Conservation (phyloP, 495 filamentous ascomycete genomes). For the Opeltia flavorubescens region DNA sequence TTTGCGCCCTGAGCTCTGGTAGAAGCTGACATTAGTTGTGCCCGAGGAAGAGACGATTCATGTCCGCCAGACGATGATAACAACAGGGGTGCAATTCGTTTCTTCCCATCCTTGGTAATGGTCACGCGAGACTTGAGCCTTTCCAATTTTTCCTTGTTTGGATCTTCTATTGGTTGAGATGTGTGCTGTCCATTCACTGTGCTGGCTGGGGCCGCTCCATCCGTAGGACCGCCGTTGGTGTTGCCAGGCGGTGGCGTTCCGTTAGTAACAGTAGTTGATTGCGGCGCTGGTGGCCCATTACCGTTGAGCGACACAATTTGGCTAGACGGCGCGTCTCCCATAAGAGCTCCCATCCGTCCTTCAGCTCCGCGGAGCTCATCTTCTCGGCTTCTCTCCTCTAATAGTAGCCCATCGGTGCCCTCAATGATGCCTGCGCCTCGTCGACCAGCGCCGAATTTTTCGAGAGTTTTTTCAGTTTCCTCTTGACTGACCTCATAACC, state of each 20-base stretch:
- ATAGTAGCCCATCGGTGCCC: slow-evolving; percentile 66
- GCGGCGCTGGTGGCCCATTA: slow-evolving; percentile 19
- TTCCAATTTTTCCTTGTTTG: slow-evolving; percentile 53
- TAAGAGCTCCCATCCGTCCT: slow-evolving; percentile 90
- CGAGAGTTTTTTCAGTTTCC: slow-evolving; percentile 83
- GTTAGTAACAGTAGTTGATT: slow-evolving; percentile 10
- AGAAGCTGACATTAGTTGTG: slow-evolving; percentile 62
- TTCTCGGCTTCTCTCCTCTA: slow-evolving; percentile 86
- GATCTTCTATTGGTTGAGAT: slow-evolving; percentile 39
- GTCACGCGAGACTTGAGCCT: slow-evolving; percentile 80
- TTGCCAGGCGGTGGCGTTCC: slow-evolving; percentile 1
- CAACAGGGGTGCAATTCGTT: slow-evolving; percentile 80
- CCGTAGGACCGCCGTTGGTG: slow-evolving; percentile 13
- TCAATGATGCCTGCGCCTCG: slow-evolving; percentile 81
- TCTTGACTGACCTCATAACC: slow-evolving; percentile 60
- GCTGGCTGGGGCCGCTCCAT: slow-evolving; percentile 1
- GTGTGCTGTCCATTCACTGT: slow-evolving; percentile 5
- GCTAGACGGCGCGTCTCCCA: slow-evolving; percentile 55
- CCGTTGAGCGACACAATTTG: slow-evolving; percentile 20
- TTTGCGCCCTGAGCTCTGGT: slow-evolving; percentile 39
- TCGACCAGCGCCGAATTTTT: slow-evolving; percentile 80
- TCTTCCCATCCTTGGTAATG: slow-evolving; percentile 93
- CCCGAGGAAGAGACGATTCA: slow-evolving; percentile 75
- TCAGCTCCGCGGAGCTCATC: slow-evolving; percentile 79
- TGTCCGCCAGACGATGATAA: slow-evolving; percentile 73